Conservation (phyloP, 129 eudicot genomes). For the Silybum marianum region DNA sequence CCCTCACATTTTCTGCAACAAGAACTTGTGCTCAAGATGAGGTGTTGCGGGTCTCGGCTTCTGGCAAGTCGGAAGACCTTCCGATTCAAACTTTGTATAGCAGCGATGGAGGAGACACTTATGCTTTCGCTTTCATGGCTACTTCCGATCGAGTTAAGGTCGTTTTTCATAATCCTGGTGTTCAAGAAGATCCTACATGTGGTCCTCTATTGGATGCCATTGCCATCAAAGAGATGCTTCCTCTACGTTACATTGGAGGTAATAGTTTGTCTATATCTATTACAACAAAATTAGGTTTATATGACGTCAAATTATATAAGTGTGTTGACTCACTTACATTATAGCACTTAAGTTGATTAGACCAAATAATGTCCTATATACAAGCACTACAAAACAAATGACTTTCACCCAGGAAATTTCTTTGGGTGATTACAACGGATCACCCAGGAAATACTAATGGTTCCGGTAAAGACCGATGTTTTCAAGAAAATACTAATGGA, state of each 20-base stretch:
- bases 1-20: slow-evolving; percentile 68
- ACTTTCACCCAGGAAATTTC: no score
- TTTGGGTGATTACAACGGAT: no score
- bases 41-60: slow-evolving; percentile 48
- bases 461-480: no score
- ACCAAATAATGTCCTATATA: no score
- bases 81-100: slow-evolving; percentile 71
- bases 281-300: not conserved
- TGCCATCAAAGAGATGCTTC: slow-evolving; percentile 61
- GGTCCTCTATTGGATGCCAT: slow-evolving; percentile 71
- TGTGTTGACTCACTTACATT: no score
- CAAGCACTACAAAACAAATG: no score
- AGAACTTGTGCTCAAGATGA: slow-evolving; percentile 84
- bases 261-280: not conserved
- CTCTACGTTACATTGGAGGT: slow-evolving; percentile 44
- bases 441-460: no score
- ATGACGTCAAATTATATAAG: no score
- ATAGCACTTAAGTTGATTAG: no score
- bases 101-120: slow-evolving; percentile 73
- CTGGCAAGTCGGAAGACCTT: slow-evolving; percentile 49
- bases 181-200: slow-evolving; percentile 75
- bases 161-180: slow-evolving; percentile 58
- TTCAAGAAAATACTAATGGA: no score
- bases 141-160: slow-evolving; percentile 45
- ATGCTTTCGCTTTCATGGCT: slow-evolving; percentile 64